Conservation (phyloP, 148 eudicot genomes). For the Amaranthus hypochondriacus region DNA sequence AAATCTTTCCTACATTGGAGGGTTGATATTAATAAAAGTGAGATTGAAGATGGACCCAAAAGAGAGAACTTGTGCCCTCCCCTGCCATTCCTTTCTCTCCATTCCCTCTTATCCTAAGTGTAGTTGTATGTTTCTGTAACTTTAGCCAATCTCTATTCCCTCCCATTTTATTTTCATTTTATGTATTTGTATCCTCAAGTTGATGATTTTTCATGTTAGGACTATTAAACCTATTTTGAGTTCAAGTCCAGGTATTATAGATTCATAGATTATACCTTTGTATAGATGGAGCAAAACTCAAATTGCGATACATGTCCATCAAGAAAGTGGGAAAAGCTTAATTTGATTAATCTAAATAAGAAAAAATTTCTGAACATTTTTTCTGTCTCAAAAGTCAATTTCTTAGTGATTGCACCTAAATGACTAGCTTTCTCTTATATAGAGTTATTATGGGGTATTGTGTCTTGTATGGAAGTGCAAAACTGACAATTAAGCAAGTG, state of each 20-base stretch:
- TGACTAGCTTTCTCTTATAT: background rate
- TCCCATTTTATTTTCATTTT: background rate
- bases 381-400: background rate
- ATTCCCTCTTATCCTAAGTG: background rate
- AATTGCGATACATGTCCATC: background rate
- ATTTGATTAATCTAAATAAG: background rate
- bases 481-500: background rate
- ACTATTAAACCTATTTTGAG: background rate
- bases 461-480: background rate
- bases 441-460: background rate
- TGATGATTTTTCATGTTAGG: background rate
- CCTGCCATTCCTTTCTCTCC: too few species aligned
- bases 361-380: background rate
- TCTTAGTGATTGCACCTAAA: background rate
- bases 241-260: background rate
- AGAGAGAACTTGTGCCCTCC: too few species aligned
- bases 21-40: too few species aligned
- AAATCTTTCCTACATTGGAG: too few species aligned
- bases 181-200: background rate
- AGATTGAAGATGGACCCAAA: too few species aligned
- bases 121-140: background rate
- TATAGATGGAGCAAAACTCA: background rate
- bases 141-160: background rate
- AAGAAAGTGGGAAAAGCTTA: background rate
- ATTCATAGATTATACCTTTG: background rate